These are phyloP conservation scores for Colletotrichum orchidophilum DNA, from an alignment of 2,329 filamentous ascomycete species.

Conservation along the genomic window DNA sequence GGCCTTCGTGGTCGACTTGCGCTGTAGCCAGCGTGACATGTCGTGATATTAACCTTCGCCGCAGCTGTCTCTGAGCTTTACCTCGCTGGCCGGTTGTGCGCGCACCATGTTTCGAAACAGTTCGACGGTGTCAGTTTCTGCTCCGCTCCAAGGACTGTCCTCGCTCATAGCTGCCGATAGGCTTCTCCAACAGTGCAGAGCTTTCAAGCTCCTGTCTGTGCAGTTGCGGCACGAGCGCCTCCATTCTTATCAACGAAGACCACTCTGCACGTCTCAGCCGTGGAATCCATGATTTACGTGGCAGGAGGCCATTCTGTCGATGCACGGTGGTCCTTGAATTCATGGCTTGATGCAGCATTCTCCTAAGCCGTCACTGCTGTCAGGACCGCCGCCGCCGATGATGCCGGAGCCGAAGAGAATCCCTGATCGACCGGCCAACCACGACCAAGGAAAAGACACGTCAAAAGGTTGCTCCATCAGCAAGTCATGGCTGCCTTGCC, in stretches of 20 bases:
- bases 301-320: background rate
- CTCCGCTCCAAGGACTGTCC: background rate
- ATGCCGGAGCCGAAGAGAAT: constrained; percentile 6
- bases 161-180: background rate
- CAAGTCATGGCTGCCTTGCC: constrained; percentile 25
- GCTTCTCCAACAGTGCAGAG: background rate
- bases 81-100: constrained; percentile 20
- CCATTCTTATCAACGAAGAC: background rate
- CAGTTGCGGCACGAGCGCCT: background rate
- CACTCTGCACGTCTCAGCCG: background rate
- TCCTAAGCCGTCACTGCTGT: background rate
- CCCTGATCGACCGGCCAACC: constrained; percentile 8
- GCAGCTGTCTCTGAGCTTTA: constrained; percentile 8
- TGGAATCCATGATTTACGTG: background rate
- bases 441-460: constrained; percentile 19
- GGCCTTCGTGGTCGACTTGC: background rate
- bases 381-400: background rate
- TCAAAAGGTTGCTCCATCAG: constrained; percentile 1
- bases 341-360: background rate
- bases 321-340: background rate
- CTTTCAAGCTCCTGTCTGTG: background rate
- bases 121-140: constrained; percentile 9
- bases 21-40: constrained; percentile 21
- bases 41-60: constrained; percentile 34
- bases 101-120: constrained; percentile 30